Evolutionary conservation across 345 rosid genomes (phyloP).

Genomic region (Rhizophora mangle): DNA sequence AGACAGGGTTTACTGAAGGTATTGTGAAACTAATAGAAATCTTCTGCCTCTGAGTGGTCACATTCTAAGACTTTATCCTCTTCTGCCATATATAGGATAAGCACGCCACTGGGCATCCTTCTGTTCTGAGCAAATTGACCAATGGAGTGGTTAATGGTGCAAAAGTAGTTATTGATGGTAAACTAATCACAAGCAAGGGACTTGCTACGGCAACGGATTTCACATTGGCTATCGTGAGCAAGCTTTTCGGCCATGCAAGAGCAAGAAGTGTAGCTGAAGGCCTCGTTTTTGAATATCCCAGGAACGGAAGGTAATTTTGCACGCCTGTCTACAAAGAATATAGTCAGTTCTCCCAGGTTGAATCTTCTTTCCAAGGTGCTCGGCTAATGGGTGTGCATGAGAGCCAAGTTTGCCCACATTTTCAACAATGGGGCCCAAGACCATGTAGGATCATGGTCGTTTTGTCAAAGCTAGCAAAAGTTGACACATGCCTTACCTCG

Average conservation of each 20-base stretch:
- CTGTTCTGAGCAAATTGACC: slow-evolving; percentile 27
- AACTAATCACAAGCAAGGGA: slow-evolving; percentile 76
- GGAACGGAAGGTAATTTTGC: background rate
- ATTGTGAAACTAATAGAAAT: slow-evolving; percentile 1
- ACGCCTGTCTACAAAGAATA: background rate
- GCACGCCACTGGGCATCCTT: slow-evolving; percentile 55
- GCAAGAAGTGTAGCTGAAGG: slow-evolving; percentile 89
- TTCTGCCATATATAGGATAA: slow-evolving; percentile 46
- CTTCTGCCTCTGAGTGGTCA: slow-evolving; percentile 4
- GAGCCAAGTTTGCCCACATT: background rate
- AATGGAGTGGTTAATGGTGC: slow-evolving; percentile 42
- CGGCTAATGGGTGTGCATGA: background rate
- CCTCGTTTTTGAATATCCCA: slow-evolving; percentile 71
- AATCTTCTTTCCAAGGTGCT: background rate
- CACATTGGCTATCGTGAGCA: slow-evolving; percentile 66
- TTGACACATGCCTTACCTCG: too few relatives aligned
- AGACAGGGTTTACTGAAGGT: slow-evolving; percentile 76
- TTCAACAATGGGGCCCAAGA: background rate
- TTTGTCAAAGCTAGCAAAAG: too few relatives aligned
- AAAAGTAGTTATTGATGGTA: slow-evolving; percentile 79
- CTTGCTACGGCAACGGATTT: slow-evolving; percentile 60
- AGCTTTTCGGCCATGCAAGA: slow-evolving; percentile 78
- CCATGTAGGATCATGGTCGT: background rate
- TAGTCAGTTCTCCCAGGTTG: background rate
- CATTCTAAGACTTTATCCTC: slow-evolving; percentile 10